phyloP scores from a whole-genome alignment of 805 yeast genomes.

The Yamadazyma sp. region DNA sequence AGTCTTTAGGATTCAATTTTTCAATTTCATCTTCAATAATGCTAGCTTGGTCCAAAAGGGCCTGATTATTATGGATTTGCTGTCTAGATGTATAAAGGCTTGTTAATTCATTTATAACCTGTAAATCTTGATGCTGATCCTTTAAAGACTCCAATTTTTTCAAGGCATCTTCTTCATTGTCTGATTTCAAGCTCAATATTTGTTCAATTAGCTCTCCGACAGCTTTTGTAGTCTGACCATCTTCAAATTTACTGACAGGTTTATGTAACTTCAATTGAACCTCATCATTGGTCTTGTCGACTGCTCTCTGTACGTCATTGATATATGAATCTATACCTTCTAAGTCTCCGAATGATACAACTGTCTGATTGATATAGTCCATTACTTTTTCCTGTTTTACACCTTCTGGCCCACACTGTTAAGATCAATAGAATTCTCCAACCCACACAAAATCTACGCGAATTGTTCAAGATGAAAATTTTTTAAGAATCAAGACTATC shows the following conservation, averaged over 20 bases:
- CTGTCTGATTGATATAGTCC: constrained; percentile 32
- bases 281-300: constrained; percentile 6
- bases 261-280: constrained; percentile 6
- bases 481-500: too few species aligned
- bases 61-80: constrained; percentile 2
- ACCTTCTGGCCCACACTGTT: too few species aligned
- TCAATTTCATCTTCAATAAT: constrained; percentile 3
- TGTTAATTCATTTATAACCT: constrained; percentile 15
- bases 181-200: neutral
- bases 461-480: too few species aligned
- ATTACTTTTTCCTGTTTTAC: constrained; percentile 5
- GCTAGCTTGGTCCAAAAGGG: constrained; percentile 9
- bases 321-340: constrained; percentile 23
- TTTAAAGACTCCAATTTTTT: constrained; percentile 11
- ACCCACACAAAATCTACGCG: too few species aligned
- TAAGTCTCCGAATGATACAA: constrained; percentile 35
- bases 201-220: constrained; percentile 11
- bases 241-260: constrained; percentile 8
- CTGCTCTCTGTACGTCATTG: constrained; percentile 19
- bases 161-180: constrained; percentile 2
- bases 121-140: constrained; percentile 14
- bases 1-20: neutral
- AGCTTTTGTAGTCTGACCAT: constrained; percentile 10
- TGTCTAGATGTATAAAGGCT: constrained; percentile 3
- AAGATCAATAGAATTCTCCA: too few species aligned